Conservation (phyloP, 805 yeast species). For the Lachancea nothofagi region DNA sequence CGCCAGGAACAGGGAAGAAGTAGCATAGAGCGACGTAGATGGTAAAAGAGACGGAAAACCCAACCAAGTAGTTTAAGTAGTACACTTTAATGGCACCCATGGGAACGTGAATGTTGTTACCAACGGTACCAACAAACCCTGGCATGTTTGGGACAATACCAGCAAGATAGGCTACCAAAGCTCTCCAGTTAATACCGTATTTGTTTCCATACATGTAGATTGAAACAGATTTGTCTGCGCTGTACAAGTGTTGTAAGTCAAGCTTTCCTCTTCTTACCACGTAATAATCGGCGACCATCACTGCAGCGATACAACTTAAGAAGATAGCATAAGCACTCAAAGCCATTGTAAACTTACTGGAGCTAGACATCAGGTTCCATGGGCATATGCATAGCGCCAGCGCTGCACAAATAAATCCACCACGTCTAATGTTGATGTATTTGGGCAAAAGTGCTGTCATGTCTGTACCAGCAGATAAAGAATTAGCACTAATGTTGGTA, state of each 20-base stretch:
- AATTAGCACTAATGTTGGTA: constrained; percentile 69
- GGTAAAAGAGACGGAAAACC: constrained; percentile 54
- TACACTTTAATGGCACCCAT: constrained; percentile 68
- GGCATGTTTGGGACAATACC: constrained; percentile 81
- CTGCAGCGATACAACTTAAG: constrained; percentile 79
- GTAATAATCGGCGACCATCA: constrained; percentile 60
- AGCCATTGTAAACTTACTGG: constrained; percentile 72
- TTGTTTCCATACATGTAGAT: constrained; percentile 52
- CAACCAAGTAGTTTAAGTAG: constrained; percentile 67
- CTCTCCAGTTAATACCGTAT: constrained; percentile 78
- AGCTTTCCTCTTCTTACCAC: constrained; percentile 70
- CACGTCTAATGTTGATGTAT: constrained; percentile 69
- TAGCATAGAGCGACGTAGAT: constrained; percentile 50
- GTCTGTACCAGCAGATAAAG: constrained; percentile 68
- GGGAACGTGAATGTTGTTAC: constrained; percentile 44
- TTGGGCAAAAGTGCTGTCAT: constrained; percentile 61
- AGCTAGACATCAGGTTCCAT: constrained; percentile 69
- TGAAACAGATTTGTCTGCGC: constrained; percentile 36
- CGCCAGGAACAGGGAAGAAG: constrained; percentile 49
- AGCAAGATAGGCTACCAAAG: constrained; percentile 68
- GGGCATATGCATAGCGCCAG: constrained; percentile 72
- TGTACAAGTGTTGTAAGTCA: constrained; percentile 58
- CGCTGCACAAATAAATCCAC: constrained; percentile 70
- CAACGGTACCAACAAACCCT: constrained; percentile 79
- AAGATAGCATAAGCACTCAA: constrained; percentile 78